Conservation (phyloP, 768 basidiomycete species). For the Udeniomyces megalosporus region DNA sequence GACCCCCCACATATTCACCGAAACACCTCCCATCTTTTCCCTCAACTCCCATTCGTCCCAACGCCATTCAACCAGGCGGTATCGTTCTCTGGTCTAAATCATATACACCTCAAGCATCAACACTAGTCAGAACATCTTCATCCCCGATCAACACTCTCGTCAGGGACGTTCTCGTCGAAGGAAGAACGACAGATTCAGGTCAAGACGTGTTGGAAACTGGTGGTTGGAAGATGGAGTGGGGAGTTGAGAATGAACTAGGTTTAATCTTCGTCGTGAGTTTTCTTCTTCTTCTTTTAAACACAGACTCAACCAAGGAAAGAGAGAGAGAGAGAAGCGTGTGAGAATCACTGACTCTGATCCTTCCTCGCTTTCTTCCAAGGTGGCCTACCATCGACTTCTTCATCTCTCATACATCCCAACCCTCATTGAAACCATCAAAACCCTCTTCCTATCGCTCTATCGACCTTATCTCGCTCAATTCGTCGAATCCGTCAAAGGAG, state of each 20-base stretch:
- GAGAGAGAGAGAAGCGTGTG: too few relatives aligned
- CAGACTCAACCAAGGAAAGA: not conserved
- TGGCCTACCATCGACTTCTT: constrained; percentile 13
- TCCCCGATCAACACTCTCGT: constrained; percentile 80
- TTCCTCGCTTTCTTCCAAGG: not conserved
- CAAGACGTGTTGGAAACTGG: constrained; percentile 1
- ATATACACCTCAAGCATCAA: constrained; percentile 4
- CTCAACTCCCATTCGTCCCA: not conserved
- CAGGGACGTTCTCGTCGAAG: constrained; percentile 80
- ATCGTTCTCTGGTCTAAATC: constrained; percentile 13
- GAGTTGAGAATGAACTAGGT: constrained; percentile 58
- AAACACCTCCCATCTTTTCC: not conserved
- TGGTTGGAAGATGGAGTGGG: constrained; percentile 17
- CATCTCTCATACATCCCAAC: constrained; percentile 11
- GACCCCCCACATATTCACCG: not conserved
- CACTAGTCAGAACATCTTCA: not conserved
- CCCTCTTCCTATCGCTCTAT: constrained; percentile 13
- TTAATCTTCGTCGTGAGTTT: constrained; percentile 81
- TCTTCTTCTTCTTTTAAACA: not conserved
- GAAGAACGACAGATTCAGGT: constrained; percentile 62
- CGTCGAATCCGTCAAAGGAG: not conserved
- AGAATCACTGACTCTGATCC: too few relatives aligned
- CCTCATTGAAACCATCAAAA: constrained; percentile 5
- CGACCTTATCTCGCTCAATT: not conserved
- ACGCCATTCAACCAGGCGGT: not conserved